Conservation (phyloP, 2,329 filamentous ascomycete genomes). For the Eutypella sp. region DNA sequence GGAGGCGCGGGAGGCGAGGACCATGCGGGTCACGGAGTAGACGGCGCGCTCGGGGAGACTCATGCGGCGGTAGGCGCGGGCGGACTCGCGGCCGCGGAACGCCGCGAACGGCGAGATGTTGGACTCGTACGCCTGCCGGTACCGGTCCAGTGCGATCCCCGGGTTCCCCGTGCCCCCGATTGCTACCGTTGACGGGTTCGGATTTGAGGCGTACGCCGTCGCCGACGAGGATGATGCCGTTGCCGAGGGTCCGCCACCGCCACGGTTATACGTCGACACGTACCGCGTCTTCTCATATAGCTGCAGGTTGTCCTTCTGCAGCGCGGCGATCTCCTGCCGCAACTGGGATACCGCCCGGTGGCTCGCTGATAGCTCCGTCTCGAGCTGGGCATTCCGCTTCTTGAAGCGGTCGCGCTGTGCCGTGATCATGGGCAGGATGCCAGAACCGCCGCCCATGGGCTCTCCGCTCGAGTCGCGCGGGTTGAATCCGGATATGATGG, state of each 20-base stretch:
- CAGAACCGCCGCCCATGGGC: slow-evolving; percentile 68
- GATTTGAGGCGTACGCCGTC: slow-evolving; percentile 60
- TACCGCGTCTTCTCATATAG: slow-evolving; percentile 98
- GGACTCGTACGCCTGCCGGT: slow-evolving; percentile 87
- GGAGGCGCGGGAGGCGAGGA: slow-evolving; percentile 83
- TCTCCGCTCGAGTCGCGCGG: slow-evolving; percentile 57
- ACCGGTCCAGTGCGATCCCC: slow-evolving; percentile 72
- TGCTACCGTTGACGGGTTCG: slow-evolving; percentile 69
- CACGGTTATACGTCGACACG: slow-evolving; percentile 85
- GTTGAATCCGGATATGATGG: slow-evolving; percentile 96
- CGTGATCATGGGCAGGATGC: slow-evolving; percentile 96
- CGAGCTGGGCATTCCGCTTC: slow-evolving; percentile 86
- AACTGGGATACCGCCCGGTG: slow-evolving; percentile 80
- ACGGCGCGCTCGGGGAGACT: slow-evolving; percentile 84
- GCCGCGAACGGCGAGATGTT: slow-evolving; percentile 94
- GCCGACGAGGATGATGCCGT: slow-evolving; percentile 44
- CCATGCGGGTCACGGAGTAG: slow-evolving; percentile 85
- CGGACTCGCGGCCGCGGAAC: slow-evolving; percentile 89
- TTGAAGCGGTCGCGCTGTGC: slow-evolving; percentile 98
- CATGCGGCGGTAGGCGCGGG: slow-evolving; percentile 88
- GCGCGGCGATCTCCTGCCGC: slow-evolving; percentile 80
- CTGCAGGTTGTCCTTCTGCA: slow-evolving; percentile 94
- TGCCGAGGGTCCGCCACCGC: slow-evolving; percentile 43
- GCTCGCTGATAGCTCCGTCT: slow-evolving; percentile 80
- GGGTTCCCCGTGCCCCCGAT: slow-evolving; percentile 52